A percentile compares a stretch with the other conserved stretches of the same genome.
Evolutionary conservation across 164 flowering plant genomes (phyloP).

Genomic region (Malania oleifera): DNA sequence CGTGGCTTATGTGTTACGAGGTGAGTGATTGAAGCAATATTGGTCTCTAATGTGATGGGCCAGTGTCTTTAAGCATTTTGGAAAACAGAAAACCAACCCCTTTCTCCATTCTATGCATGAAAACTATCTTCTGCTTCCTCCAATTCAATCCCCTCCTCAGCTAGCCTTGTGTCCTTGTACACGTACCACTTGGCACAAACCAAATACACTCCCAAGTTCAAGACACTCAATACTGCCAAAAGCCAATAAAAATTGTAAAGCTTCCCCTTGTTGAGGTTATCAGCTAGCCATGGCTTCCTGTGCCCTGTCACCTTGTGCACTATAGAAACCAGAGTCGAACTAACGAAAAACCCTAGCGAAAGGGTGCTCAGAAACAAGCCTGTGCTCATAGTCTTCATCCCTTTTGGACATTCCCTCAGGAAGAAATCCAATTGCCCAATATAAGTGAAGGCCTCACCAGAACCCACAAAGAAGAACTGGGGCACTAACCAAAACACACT

Average conservation of each 20-base stretch:
- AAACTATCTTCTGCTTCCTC: slow-evolving; percentile 33
- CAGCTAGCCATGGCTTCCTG: slow-evolving; percentile 58
- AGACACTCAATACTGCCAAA: slow-evolving; percentile 44
- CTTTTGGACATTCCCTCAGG: slow-evolving; percentile 76
- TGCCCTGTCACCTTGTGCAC: slow-evolving; percentile 51
- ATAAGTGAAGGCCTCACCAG: slow-evolving; percentile 81
- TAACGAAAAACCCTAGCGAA: slow-evolving; percentile 68
- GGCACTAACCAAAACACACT: slow-evolving; percentile 73
- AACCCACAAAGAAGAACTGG: slow-evolving; percentile 68
- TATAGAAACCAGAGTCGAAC: slow-evolving; percentile 55
- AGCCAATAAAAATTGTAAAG: slow-evolving; percentile 79
- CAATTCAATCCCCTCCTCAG: slow-evolving; percentile 47
- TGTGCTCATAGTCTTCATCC: slow-evolving; percentile 93
- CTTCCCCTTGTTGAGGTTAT: slow-evolving; percentile 65
- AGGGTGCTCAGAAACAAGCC: slow-evolving; percentile 75
- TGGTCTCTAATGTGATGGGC: no score
- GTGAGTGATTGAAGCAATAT: no score
- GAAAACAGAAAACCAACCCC: not conserved
- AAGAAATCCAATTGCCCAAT: slow-evolving; percentile 81
- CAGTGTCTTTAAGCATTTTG: no score
- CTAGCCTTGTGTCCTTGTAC: slow-evolving; percentile 57
- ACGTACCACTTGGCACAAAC: slow-evolving; percentile 57
- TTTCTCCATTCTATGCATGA: slow-evolving; percentile 21
- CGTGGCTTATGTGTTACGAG: no score
- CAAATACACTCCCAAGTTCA: slow-evolving; percentile 47